Conservation (phyloP, 371 early-diverging fungal species). For the Dichotomocladium elegans region DNA sequence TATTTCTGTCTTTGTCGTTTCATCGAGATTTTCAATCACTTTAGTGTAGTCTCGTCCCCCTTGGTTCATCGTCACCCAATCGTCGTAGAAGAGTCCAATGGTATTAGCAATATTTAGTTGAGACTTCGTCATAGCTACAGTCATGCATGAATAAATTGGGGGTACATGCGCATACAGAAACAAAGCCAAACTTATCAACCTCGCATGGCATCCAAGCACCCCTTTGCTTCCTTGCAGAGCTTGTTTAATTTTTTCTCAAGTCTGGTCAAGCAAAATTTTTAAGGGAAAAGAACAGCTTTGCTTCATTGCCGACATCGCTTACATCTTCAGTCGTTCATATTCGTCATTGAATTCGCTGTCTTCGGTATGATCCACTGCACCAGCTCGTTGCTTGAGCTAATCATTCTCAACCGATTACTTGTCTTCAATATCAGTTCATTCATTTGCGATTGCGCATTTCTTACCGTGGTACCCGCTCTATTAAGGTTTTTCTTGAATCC, state of each 20-base stretch:
- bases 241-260: conserved; percentile 84
- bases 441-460: conserved; percentile 2
- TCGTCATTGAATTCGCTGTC: conserved; percentile 88
- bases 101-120: conserved; percentile 81
- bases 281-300: too few species aligned
- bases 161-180: neutral
- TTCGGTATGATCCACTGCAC: conserved; percentile 71
- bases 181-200: neutral
- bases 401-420: neutral
- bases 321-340: conserved; percentile 77
- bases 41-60: conserved; percentile 67
- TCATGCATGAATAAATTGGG: neutral
- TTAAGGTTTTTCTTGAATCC: conserved; percentile 85
- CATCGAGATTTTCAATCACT: conserved; percentile 77
- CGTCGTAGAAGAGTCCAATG: conserved; percentile 68
- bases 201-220: too few species aligned
- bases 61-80: conserved; percentile 35
- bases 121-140: conserved; percentile 73
- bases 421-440: neutral
- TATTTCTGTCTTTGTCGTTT: conserved; percentile 70
- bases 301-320: too few species aligned
- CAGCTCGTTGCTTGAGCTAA: conserved; percentile 69
- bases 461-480: conserved; percentile 77
- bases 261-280: neutral
- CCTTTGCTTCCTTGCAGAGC: conserved; percentile 63